Evolutionary conservation across 345 rosid genomes (phyloP).

Genomic region (Ceriops decandra): DNA sequence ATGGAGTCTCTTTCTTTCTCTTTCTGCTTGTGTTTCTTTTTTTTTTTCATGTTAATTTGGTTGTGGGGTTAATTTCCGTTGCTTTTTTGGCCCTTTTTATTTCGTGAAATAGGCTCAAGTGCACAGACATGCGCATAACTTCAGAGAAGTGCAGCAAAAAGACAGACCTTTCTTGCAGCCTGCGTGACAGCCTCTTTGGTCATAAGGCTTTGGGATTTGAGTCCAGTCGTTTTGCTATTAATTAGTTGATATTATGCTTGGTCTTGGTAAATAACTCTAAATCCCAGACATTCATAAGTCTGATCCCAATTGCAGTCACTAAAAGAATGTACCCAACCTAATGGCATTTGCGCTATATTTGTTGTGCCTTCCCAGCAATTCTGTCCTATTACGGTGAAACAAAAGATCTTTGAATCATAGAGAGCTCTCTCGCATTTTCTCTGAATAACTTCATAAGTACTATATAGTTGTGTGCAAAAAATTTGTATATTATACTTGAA

Average conservation of each 20-base stretch:
- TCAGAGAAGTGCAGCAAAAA: constrained; percentile 90
- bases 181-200: constrained; percentile 60
- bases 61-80: background rate
- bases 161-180: constrained; percentile 71
- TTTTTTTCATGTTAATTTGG: background rate
- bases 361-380: background rate
- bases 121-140: constrained; percentile 91
- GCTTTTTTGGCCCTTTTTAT: background rate
- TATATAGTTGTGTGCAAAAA: background rate
- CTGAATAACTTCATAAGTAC: background rate
- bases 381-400: background rate
- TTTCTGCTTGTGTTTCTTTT: background rate
- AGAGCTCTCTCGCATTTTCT: too few relatives aligned
- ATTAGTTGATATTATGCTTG: too few relatives aligned
- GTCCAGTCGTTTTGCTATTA: too few relatives aligned
- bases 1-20: constrained; percentile 41
- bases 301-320: background rate
- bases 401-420: background rate
- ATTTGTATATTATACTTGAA: background rate
- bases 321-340: too few relatives aligned
- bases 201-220: constrained; percentile 84
- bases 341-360: background rate
- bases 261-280: too few relatives aligned
- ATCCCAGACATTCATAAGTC: too few relatives aligned
- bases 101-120: constrained; percentile 66